phyloP scores from a whole-genome alignment of 306 rosid genomes.

The Dicorynia guianensis region DNA sequence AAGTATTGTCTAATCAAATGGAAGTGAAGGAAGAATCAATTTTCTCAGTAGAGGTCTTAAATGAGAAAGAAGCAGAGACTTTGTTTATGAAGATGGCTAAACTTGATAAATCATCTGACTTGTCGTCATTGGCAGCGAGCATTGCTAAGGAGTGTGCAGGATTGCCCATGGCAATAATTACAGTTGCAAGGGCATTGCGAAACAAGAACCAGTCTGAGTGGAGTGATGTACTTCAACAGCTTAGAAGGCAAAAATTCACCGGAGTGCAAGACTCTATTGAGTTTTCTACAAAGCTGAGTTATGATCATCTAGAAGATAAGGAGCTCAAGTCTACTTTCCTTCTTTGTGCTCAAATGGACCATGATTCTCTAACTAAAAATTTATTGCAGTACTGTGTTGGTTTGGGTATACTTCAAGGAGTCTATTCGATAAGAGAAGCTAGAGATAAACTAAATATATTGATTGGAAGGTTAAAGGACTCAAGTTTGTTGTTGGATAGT shows the following conservation, averaged over 20 bases:
- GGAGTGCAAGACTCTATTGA: background rate
- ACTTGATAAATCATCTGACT: background rate
- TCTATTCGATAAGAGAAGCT: slow-evolving; percentile 5
- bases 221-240: background rate
- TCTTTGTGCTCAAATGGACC: slow-evolving; percentile 36
- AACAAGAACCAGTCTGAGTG: background rate
- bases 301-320: slow-evolving; percentile 11
- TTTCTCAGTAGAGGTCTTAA: background rate
- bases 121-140: background rate
- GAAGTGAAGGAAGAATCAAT: background rate
- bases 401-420: slow-evolving; percentile 29
- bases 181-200: slow-evolving; percentile 27
- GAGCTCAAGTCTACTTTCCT: slow-evolving; percentile 40
- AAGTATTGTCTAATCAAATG: slow-evolving; percentile 27
- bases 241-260: background rate
- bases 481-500: slow-evolving; percentile 27
- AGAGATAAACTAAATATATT: background rate
- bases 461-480: slow-evolving; percentile 17
- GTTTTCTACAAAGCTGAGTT: slow-evolving; percentile 43
- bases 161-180: slow-evolving; percentile 33
- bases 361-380: background rate
- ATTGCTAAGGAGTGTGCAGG: slow-evolving; percentile 17
- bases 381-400: slow-evolving; percentile 39
- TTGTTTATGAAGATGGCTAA: slow-evolving; percentile 29
- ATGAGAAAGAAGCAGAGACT: background rate